These are phyloP conservation scores for Didymosphaeria variabile DNA, from an alignment of 2,329 filamentous ascomycete genomes.

Conservation along the genomic window DNA sequence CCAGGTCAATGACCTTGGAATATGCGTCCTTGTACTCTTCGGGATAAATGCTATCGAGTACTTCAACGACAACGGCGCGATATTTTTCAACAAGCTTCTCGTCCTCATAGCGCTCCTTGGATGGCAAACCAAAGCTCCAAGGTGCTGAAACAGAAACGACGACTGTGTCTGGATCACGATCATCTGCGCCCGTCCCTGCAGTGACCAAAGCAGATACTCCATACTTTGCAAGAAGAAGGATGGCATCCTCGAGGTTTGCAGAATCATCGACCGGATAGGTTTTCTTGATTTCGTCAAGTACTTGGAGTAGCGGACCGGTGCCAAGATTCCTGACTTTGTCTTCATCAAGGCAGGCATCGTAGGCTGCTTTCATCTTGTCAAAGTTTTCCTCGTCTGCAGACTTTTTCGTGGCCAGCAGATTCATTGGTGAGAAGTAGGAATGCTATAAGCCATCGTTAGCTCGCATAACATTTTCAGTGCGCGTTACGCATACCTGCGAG, in stretches of 20 bases:
- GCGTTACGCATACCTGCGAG: background rate
- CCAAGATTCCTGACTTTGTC: conserved; percentile 62
- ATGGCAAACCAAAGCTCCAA: conserved; percentile 56
- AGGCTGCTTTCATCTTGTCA: conserved; percentile 68
- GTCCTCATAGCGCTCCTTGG: conserved; percentile 49
- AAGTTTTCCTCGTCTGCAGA: conserved; percentile 67
- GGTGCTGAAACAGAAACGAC: conserved; percentile 59
- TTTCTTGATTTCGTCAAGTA: conserved; percentile 37
- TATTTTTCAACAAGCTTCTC: conserved; percentile 43
- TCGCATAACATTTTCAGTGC: background rate
- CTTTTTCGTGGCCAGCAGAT: conserved; percentile 33
- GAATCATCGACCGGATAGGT: conserved; percentile 54
- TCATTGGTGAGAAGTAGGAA: conserved; percentile 58
- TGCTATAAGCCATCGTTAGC: conserved; percentile 47
- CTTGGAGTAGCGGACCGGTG: conserved; percentile 58
- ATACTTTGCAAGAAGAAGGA: conserved; percentile 58
- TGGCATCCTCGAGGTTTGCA: conserved; percentile 53
- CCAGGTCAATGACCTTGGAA: conserved; percentile 53
- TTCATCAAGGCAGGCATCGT: conserved; percentile 71
- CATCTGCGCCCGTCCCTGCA: conserved; percentile 53
- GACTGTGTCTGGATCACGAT: conserved; percentile 64
- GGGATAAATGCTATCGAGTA: conserved; percentile 2
- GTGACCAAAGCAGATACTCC: conserved; percentile 50
- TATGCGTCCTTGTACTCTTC: conserved; percentile 12
- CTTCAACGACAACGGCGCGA: conserved; percentile 20